Percentiles rank a stretch among this genome's conserved stretches.
Conservation (phyloP, 164 flowering plant species). For the Berberis thunbergii region DNA sequence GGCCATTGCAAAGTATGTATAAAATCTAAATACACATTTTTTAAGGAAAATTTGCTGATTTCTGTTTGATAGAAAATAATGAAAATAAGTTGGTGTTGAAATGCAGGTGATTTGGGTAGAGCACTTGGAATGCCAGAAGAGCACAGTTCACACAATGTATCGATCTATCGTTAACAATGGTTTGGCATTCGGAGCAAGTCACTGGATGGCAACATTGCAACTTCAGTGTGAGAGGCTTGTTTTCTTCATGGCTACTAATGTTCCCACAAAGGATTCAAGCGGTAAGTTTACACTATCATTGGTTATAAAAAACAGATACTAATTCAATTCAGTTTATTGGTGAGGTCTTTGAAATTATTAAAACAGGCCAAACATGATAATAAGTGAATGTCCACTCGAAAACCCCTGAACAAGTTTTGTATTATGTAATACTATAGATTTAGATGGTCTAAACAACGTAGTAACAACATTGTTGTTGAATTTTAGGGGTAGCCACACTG, state of each 20-base stretch:
- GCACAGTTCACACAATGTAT: conserved; percentile 56
- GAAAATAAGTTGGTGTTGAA: not conserved
- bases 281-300: conserved; percentile 31
- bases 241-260: conserved; percentile 97
- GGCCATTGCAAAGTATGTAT: conserved; percentile 83
- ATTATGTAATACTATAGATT: no score
- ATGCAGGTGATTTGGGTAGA: conserved; percentile 91
- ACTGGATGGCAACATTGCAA: conserved; percentile 80
- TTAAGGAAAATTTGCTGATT: no score
- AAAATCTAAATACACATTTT: no score
- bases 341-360: no score
- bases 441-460: not conserved
- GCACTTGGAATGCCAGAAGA: conserved; percentile 74
- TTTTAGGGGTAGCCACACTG: conserved; percentile 64
- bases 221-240: conserved; percentile 83
- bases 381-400: no score
- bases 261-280: conserved; percentile 86
- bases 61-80: not conserved
- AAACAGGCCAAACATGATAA: no score
- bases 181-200: conserved; percentile 86
- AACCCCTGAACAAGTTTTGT: no score
- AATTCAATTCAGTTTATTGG: not conserved
- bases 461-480: not conserved
- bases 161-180: conserved; percentile 75
- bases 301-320: no score